Evolutionary conservation across 2,329 filamentous ascomycete genomes (phyloP), one percentile per base, ranked within the genome.

Genomic region (Thielaviopsis populi): DNA sequence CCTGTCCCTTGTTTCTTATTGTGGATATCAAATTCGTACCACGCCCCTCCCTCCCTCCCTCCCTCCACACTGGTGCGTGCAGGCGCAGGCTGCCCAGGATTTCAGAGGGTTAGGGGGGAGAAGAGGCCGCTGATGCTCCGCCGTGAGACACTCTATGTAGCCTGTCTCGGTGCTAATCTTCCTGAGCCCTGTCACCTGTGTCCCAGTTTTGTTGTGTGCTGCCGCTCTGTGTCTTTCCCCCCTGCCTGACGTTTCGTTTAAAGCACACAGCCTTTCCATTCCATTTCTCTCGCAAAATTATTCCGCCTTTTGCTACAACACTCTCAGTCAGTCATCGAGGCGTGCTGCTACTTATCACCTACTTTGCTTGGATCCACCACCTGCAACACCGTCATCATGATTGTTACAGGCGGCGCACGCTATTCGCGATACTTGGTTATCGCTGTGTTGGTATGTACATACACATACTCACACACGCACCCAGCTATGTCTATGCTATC

Each of bases 351-450:
- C 46, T 48, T 41, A 6, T 63, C 27, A n/a, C 17, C 40, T 30
- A 41, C 22, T 33, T 37, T 30, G 53, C 40, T 40, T 27, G 33
- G 11, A 48, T 42, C 41, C 40, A 50, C 61, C 22, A 24, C 42
- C 19, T 53, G 24, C 60, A 48, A 22, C 53, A 50, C 27, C 54
- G 48, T 54, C 66, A 68, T 69, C 71, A 77, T 69, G 71, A 82
- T 81, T 79, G 85, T 85, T 75, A 82, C 84, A 66, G 85, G 85
- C 73, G 85, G 83, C 69, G 83, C 86, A 75, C 85, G 88, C 75
- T 89, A 90, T 71, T 76, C 85, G 79, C 83, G 84, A 79, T 86
- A 85, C 75, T 80, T 96, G 73, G 80, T 94, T 72, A 84, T 95
- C 71, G 88, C 90, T 66, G 81, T 91, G 72, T 86, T 95, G 72